Evolutionary conservation across 129 eudicot genomes (phyloP).

Genomic region (Ambrosia artemisiifolia): DNA sequence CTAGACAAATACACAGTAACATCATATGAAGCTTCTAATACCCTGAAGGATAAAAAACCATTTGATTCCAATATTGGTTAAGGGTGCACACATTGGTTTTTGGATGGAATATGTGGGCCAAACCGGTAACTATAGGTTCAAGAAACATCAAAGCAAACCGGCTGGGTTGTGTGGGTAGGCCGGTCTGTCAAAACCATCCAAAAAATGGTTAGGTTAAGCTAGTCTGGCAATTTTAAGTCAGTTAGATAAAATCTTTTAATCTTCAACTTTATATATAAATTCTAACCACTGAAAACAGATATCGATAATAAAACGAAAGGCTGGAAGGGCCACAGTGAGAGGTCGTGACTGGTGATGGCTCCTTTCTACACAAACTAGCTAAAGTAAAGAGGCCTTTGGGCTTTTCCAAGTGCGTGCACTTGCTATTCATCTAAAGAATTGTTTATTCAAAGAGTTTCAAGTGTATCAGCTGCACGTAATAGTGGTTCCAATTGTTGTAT

Average conservation of each 20-base stretch:
- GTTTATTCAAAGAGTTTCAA: background rate
- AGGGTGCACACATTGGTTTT: background rate
- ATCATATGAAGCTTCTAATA: background rate
- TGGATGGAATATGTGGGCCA: background rate
- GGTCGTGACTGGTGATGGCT: background rate
- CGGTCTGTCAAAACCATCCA: background rate
- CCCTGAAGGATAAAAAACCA: background rate
- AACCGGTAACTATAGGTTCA: background rate
- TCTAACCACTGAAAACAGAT: background rate
- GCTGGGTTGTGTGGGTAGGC: background rate
- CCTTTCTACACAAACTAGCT: background rate
- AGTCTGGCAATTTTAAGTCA: background rate
- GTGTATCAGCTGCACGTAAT: background rate
- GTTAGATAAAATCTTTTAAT: background rate
- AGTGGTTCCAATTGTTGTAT: background rate
- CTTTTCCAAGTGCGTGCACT: background rate
- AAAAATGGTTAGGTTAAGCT: background rate
- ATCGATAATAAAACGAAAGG: background rate
- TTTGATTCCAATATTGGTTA: background rate
- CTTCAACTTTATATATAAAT: background rate
- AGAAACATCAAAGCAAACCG: background rate
- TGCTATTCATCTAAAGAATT: background rate
- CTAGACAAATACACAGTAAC: background rate
- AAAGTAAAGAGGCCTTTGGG: background rate
- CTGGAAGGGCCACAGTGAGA: background rate